These are phyloP conservation scores for Pichia terricola DNA, from an alignment of 1,139 yeast species.

Conservation along the genomic window DNA sequence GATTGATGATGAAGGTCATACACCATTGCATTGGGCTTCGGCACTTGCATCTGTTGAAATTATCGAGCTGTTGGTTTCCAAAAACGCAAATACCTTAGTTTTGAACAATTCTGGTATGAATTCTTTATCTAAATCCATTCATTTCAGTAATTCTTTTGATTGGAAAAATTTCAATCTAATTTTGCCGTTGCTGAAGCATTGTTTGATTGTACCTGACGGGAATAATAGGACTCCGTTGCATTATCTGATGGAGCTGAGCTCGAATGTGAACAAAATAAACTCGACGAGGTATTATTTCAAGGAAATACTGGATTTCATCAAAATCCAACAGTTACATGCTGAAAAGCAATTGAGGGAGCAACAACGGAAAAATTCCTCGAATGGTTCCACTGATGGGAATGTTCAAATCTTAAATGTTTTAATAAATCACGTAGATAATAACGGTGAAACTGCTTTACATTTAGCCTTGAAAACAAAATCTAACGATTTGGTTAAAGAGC, in stretches of 20 bases:
- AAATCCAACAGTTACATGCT: slow-evolving; percentile 23
- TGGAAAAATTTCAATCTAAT: slow-evolving; percentile 65
- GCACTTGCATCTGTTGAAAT: slow-evolving; percentile 77
- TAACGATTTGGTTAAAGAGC: slow-evolving; percentile 28
- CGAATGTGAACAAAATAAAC: slow-evolving; percentile 37
- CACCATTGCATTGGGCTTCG: slow-evolving; percentile 95
- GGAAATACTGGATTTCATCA: slow-evolving; percentile 27
- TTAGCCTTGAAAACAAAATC: slow-evolving; percentile 41
- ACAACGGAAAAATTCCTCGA: slow-evolving; percentile 1
- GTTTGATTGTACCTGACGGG: slow-evolving; percentile 62
- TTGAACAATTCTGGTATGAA: slow-evolving; percentile 75
- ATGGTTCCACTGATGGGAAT: slow-evolving; percentile 14
- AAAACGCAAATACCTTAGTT: slow-evolving; percentile 69
- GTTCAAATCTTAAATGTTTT: slow-evolving; percentile 48
- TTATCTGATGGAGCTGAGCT: slow-evolving; percentile 55
- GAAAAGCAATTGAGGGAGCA: slow-evolving; percentile 12
- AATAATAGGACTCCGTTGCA: slow-evolving; percentile 69
- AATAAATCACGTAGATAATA: slow-evolving; percentile 57
- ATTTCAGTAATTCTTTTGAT: slow-evolving; percentile 83
- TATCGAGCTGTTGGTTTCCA: slow-evolving; percentile 53
- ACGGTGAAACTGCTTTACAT: slow-evolving; percentile 63
- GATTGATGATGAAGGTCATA: slow-evolving; percentile 92
- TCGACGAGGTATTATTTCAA: slow-evolving; percentile 32
- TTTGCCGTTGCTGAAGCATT: slow-evolving; percentile 59
- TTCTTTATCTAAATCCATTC: slow-evolving; percentile 71